Conservation (phyloP, 768 basidiomycete species). For the Kondoa malvinella region DNA sequence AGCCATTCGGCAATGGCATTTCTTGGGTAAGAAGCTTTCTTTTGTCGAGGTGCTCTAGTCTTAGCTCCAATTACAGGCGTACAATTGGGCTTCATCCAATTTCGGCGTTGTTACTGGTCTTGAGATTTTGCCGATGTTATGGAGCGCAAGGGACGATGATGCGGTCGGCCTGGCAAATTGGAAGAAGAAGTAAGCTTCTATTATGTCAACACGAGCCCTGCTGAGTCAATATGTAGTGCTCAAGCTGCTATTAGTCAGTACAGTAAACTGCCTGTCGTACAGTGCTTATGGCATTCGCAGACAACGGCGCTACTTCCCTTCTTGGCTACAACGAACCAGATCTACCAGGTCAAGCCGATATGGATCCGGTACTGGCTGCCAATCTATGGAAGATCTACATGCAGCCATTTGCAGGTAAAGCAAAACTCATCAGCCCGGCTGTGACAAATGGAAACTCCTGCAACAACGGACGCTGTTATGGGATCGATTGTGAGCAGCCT, state of each 20-base stretch:
- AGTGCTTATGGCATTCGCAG: too few species aligned
- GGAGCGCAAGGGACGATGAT: background rate
- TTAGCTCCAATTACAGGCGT: too few species aligned
- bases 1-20: background rate
- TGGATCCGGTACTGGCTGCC: slow-evolving; percentile 5
- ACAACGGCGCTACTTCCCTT: background rate
- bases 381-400: slow-evolving; percentile 12
- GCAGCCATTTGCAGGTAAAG: slow-evolving; percentile 13
- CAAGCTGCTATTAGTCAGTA: background rate
- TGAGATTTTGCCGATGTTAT: background rate
- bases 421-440: slow-evolving; percentile 13
- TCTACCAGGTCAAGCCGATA: slow-evolving; percentile 6
- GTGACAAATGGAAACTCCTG: slow-evolving; percentile 12
- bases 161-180: background rate
- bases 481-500: background rate
- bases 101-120: background rate
- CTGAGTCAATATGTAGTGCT: background rate
- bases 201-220: background rate
- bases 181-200: background rate
- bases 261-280: too few species aligned
- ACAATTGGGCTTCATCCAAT: background rate
- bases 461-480: background rate
- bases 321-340: background rate
- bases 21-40: too few species aligned
- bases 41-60: too few species aligned